Evolutionary conservation across 139 green algal genomes (phyloP).

Genomic region (Chlamydomonas sphaeroides): DNA sequence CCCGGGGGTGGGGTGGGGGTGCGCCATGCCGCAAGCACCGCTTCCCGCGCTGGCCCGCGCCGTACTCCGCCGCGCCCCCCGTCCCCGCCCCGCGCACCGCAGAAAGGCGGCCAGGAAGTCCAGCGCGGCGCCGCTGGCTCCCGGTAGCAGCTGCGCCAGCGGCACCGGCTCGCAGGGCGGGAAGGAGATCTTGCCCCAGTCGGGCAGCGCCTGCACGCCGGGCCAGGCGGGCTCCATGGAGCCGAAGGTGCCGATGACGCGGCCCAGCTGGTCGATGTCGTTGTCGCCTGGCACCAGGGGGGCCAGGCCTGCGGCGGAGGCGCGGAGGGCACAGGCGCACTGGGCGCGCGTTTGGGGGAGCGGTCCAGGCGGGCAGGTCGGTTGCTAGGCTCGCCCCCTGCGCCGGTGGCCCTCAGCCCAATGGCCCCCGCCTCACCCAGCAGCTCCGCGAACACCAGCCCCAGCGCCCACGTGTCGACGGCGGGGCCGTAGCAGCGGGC

Average conservation of each 20-base stretch:
- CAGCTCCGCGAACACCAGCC: slow-evolving; percentile 50
- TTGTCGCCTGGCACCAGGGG: slow-evolving; percentile 57
- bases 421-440: slow-evolving; percentile 50
- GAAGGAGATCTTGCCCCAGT: slow-evolving; percentile 47
- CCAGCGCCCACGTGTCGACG: slow-evolving; percentile 55
- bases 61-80: too few species aligned
- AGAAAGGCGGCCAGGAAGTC: slow-evolving; percentile 32
- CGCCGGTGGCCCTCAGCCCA: too few species aligned
- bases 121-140: not conserved
- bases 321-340: too few species aligned
- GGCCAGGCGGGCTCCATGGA: slow-evolving; percentile 51
- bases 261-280: slow-evolving; percentile 59
- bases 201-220: slow-evolving; percentile 39
- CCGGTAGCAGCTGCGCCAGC: slow-evolving; percentile 27
- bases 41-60: too few species aligned
- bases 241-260: slow-evolving; percentile 45
- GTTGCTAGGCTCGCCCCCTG: too few species aligned
- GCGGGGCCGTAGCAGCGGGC: slow-evolving; percentile 42
- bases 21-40: too few species aligned
- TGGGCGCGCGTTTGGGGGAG: not conserved
- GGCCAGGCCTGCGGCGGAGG: slow-evolving; percentile 31
- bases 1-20: too few species aligned
- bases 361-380: too few species aligned
- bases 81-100: not conserved
- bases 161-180: slow-evolving; percentile 12